Percentiles rank a stretch among this genome's conserved stretches.
Evolutionary conservation across 371 early-diverging fungal species (phyloP).

Genomic region (Phascolomyces articulosus): DNA sequence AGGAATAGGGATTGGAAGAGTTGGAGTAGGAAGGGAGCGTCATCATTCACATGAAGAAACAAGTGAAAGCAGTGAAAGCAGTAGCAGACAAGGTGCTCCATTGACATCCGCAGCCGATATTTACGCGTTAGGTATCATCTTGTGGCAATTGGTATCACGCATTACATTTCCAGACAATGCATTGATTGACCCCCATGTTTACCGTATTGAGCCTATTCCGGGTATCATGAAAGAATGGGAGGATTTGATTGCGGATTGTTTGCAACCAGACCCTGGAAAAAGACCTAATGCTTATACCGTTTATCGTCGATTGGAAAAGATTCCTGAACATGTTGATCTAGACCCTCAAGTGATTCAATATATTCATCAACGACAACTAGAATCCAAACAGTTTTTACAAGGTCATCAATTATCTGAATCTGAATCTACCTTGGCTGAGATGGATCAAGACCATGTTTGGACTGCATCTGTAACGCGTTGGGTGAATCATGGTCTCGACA

Average conservation of each 20-base stretch:
- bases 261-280: conserved; percentile 35
- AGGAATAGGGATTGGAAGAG: too few species aligned
- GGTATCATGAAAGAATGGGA: conserved; percentile 42
- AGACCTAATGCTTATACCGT: conserved; percentile 44
- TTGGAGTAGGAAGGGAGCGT: too few species aligned
- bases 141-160: conserved; percentile 50
- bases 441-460: conserved; percentile 29
- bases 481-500: conserved; percentile 35
- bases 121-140: conserved; percentile 43
- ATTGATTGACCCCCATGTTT: conserved; percentile 27
- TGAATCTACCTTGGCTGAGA: conserved; percentile 21
- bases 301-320: conserved; percentile 28
- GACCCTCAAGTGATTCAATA: conserved; percentile 19
- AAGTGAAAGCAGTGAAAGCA: too few species aligned
- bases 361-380: conserved; percentile 25
- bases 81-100: conserved; percentile 7
- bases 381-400: conserved; percentile 18
- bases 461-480: conserved; percentile 47
- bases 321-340: conserved; percentile 15
- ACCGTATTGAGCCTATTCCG: conserved; percentile 40
- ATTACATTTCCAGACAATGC: conserved; percentile 40
- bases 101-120: conserved; percentile 35
- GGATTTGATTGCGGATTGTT: conserved; percentile 40
- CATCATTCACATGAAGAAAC: too few species aligned
- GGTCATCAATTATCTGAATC: conserved; percentile 9